A percentile compares a stretch with the other conserved stretches of the same genome.
Conservation (phyloP, 257 asterid genomes). For the Gentiana dahurica region DNA sequence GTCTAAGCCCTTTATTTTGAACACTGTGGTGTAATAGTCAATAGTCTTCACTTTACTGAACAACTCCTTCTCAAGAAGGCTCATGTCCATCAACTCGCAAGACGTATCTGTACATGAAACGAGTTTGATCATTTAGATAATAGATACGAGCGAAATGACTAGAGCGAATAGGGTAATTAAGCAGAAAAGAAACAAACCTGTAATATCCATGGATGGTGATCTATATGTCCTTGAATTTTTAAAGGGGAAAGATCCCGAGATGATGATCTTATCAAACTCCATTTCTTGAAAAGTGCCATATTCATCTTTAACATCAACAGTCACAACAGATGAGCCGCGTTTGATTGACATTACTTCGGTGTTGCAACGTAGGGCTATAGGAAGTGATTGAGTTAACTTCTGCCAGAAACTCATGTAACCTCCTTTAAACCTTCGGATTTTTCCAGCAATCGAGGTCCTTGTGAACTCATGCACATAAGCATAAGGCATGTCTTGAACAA, state of each 20-base stretch:
- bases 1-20: conserved; percentile 48
- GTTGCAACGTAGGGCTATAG: conserved; percentile 15
- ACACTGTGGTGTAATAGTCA: conserved; percentile 22
- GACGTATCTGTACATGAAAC: conserved; percentile 19
- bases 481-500: too few relatives aligned
- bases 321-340: conserved; percentile 19
- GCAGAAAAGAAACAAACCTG: conserved; percentile 15
- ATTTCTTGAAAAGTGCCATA: too few relatives aligned
- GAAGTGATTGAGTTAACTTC: conserved; percentile 32
- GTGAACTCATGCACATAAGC: too few relatives aligned
- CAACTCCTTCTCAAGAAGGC: conserved; percentile 9
- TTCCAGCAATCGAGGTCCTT: too few relatives aligned
- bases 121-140: not conserved
- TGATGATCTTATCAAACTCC: too few relatives aligned
- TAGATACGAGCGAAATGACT: too few relatives aligned
- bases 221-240: conserved; percentile 35
- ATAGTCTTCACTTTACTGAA: conserved; percentile 51
- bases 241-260: not conserved
- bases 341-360: too few relatives aligned
- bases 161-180: not conserved
- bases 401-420: conserved; percentile 53
- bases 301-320: conserved; percentile 15
- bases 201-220: conserved; percentile 20
- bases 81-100: conserved; percentile 29
- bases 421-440: too few relatives aligned